Base-by-base conservation (phyloP, 306 rosid species). In the Sicyos baderoa region DNA sequence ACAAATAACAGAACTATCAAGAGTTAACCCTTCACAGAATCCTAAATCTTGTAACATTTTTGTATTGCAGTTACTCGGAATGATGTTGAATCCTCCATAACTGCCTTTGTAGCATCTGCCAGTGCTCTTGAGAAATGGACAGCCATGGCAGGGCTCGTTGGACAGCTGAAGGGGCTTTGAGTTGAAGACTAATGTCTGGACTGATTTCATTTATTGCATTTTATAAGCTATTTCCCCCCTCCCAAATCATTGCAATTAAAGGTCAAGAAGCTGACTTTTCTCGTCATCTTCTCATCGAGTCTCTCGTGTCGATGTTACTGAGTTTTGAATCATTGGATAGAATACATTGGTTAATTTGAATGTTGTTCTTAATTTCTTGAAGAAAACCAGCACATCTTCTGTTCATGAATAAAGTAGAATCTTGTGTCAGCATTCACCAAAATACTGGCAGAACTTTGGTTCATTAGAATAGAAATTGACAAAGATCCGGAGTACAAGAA, bases 81-180 rank as follows among this genome's bases (percentile, higher is more conserved):
- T 54, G 99, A 94, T 71, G 83, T 77, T 27, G 86, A 90, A 68
- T 85, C 96, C 72, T 94, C 99, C 78, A 94, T 90, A 83, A 44
- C 76, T 64, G 97, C 96, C 44, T 90, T 94, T 76, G 97, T 88
- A 76, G 75, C 86, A 40, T 86, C 95, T 1, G 97, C 88, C 25
- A 78, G 64, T 68, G 97, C 99, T 73, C 83, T 94, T 76, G 89
- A 94, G 91, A 88, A 94, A 73, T 90, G 97, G 97, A 86, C 95
- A 60, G 76, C 91, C 53, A 73, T 90, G 81, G 84, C 91, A 44
- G 95, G 97, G 62, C 69, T 93, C n/a, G 37, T 72, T 55, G 89
- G 19, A 68, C 83, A 85, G 83, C 91, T 94, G 23, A 94, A 88
- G 77, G 99, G 97, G 54, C 96, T 94, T 64, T 90, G 78, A 79